Base-by-base conservation (phyloP, 1,284 basidiomycete genomes). In the Rhodotorula sp. region DNA sequence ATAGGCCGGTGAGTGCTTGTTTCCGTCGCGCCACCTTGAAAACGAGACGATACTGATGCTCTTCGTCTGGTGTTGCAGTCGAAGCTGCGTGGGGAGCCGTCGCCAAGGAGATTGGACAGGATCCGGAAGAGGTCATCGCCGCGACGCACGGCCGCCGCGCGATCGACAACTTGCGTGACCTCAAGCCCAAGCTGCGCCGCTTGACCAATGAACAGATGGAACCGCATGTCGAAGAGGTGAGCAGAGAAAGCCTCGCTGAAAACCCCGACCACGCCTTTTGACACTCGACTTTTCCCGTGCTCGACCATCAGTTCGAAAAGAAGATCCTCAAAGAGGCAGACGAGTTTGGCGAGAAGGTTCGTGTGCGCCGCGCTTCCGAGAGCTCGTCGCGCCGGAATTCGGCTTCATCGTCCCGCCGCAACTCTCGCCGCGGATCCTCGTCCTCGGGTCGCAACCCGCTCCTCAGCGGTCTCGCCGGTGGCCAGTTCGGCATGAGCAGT, bases 11-110 rank as follows among this genome's bases (percentile, higher is more conserved):
- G 49, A 50, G 49, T 19, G 23, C 48, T 18, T 23, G 49, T 3
- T 23, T 34, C 34, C 8, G 7, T 34, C 34, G 34, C n/a, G n/a
- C n/a, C n/a, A n/a, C n/a, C n/a, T n/a, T n/a, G n/a, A n/a, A 34
- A 8, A 34, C 34, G 34, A 34, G 59, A 45, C 49, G 59, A 47
- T 49, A 19, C 47, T 45, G 19, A 5, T 26, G 10, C 23, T 14
- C 8, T 31, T 18, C 8, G 12, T 5, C 45, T 49, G 10, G 19
- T 23, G 49, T 38, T 1, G 34, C 47, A 65, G 70, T 90, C 73
- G 90, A 91, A 80, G 88, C 88, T 10, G 90, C 90, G 12, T 91
- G 90, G 90, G 86, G 86, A 49, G 88, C 87, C 76, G 89, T 91
- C 62, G 89, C 90, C 4, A 82, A 83, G 47, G 77, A 79, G 61